These are phyloP conservation scores for Cyberlindnera mrakii DNA, from an alignment of 805 yeast species.

Conservation along the genomic window DNA sequence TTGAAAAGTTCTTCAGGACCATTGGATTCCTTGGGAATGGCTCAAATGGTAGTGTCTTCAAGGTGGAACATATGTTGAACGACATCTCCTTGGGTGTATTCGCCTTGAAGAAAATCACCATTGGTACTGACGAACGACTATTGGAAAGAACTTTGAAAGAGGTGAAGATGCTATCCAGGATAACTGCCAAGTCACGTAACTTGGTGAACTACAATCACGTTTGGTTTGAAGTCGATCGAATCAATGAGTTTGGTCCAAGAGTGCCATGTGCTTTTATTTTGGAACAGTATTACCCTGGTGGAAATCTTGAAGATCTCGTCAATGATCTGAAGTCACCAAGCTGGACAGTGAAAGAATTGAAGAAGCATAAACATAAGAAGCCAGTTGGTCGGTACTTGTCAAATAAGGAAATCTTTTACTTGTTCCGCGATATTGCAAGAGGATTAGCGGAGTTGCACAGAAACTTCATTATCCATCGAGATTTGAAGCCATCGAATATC, in stretches of 20 bases:
- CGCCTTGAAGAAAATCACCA: slow-evolving; percentile 80
- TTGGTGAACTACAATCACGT: slow-evolving; percentile 85
- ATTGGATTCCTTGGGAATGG: slow-evolving; percentile 69
- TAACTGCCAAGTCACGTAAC: slow-evolving; percentile 46
- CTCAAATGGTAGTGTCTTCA: slow-evolving; percentile 76
- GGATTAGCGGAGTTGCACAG: slow-evolving; percentile 72
- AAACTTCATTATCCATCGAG: slow-evolving; percentile 79
- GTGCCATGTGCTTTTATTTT: slow-evolving; percentile 74
- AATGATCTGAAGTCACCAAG: slow-evolving; percentile 30
- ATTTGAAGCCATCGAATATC: slow-evolving; percentile 86
- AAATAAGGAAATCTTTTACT: slow-evolving; percentile 57
- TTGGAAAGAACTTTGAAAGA: slow-evolving; percentile 68
- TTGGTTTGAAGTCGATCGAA: slow-evolving; percentile 70
- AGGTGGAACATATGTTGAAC: slow-evolving; percentile 77
- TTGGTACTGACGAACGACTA: slow-evolving; percentile 70
- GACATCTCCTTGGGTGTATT: slow-evolving; percentile 68
- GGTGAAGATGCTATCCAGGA: slow-evolving; percentile 58
- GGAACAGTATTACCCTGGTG: slow-evolving; percentile 87
- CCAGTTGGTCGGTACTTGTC: slow-evolving; percentile 33
- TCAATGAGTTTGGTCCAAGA: slow-evolving; percentile 46
- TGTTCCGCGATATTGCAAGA: slow-evolving; percentile 58
- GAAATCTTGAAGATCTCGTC: slow-evolving; percentile 70
- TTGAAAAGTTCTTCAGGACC: slow-evolving; percentile 60
- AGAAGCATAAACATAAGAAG: slow-evolving; percentile 27
- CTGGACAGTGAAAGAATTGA: slow-evolving; percentile 30